These are phyloP conservation scores for Aspergillus homomorphus DNA, from an alignment of 495 filamentous ascomycete genomes.

Conservation along the genomic window DNA sequence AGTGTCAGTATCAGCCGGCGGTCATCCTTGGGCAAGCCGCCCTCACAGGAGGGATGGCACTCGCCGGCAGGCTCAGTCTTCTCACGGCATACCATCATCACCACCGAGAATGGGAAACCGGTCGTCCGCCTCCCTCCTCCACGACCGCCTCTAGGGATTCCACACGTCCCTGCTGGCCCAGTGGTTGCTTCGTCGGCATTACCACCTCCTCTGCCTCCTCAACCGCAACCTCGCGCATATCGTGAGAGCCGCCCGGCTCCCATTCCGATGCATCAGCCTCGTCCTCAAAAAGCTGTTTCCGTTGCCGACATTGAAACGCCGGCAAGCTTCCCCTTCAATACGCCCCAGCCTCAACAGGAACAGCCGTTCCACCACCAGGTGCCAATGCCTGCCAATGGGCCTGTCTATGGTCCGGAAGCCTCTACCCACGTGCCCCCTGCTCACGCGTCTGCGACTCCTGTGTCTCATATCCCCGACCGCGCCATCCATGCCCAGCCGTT, in stretches of 20 bases:
- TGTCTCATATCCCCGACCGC: constrained; percentile 92
- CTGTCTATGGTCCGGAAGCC: constrained; percentile 51
- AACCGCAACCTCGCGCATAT: constrained; percentile 65
- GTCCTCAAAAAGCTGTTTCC: constrained; percentile 91
- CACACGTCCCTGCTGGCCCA: constrained; percentile 26
- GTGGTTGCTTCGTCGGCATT: constrained; percentile 10
- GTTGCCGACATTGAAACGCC: constrained; percentile 93
- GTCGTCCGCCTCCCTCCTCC: constrained; percentile 83
- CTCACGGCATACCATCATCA: constrained; percentile 58
- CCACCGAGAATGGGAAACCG: constrained; percentile 63
- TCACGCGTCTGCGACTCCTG: constrained; percentile 79
- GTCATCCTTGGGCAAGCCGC: constrained; percentile 77
- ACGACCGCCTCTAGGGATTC: constrained; percentile 33
- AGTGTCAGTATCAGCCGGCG: constrained; percentile 88
- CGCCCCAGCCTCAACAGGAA: constrained; percentile 67
- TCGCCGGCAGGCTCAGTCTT: constrained; percentile 77
- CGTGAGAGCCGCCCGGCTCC: constrained; percentile 71
- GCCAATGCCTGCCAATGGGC: constrained; percentile 62
- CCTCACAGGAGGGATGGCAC: constrained; percentile 68
- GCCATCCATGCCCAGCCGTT: constrained; percentile 91
- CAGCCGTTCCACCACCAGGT: constrained; percentile 94
- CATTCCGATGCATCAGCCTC: constrained; percentile 93
- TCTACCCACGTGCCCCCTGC: constrained; percentile 72
- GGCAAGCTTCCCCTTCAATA: constrained; percentile 63
- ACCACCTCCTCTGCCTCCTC: constrained; percentile 35